These are phyloP conservation scores for Aristolochia californica DNA, from an alignment of 164 flowering plant genomes.

Conservation along the genomic window DNA sequence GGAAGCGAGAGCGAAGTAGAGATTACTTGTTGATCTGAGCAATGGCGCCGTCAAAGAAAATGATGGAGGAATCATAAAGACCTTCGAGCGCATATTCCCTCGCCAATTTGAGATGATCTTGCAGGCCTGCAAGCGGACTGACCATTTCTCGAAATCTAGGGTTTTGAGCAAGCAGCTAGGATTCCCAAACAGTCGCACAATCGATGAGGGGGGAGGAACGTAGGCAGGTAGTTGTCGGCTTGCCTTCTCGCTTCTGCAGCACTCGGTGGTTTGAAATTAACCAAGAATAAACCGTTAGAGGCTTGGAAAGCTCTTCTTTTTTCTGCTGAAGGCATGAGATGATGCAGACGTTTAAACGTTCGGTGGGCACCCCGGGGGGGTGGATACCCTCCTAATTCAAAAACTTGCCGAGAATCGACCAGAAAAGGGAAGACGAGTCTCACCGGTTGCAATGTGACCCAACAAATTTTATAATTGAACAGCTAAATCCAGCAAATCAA, in stretches of 20 bases:
- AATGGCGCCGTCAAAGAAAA: conserved; percentile 98
- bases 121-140: conserved; percentile 58
- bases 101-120: conserved; percentile 88
- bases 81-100: conserved; percentile 94
- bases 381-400: neutral
- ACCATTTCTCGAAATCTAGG: conserved; percentile 30
- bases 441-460: too few species aligned
- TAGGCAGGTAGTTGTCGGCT: too few species aligned
- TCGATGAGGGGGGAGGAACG: too few species aligned
- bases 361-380: neutral
- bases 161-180: neutral
- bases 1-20: neutral
- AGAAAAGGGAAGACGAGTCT: too few species aligned
- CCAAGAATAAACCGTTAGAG: neutral
- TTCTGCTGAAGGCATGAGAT: conserved; percentile 1
- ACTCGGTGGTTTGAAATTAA: too few species aligned
- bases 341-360: conserved; percentile 23
- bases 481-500: too few species aligned
- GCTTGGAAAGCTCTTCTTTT: neutral
- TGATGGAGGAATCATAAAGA: conserved; percentile 78
- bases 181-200: neutral
- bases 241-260: too few species aligned
- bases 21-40: conserved; percentile 96
- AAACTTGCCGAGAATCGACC: conserved; percentile 1
- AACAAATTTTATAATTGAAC: too few species aligned